phyloP scores from a whole-genome alignment of 768 basidiomycete species.

The Gyrodon lividus region DNA sequence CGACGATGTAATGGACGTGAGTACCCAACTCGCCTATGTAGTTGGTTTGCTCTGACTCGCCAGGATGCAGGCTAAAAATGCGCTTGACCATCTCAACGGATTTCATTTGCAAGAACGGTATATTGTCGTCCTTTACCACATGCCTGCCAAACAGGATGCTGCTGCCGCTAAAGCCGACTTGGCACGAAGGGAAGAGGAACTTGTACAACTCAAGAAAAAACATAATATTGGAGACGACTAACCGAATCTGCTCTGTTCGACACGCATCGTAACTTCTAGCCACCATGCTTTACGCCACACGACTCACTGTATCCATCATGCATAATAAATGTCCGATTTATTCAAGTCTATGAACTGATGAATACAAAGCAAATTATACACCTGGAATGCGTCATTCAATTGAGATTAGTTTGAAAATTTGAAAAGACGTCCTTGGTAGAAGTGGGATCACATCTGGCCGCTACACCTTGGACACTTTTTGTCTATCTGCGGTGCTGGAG shows the following conservation, averaged over 20 bases:
- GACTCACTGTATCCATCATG: slow-evolving; percentile 3
- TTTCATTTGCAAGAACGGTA: slow-evolving; percentile 98
- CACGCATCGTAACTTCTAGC: slow-evolving; percentile 12
- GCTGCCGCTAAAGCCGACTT: slow-evolving; percentile 92
- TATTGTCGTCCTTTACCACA: slow-evolving; percentile 96
- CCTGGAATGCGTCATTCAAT: slow-evolving; percentile 11
- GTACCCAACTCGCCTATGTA: slow-evolving; percentile 22
- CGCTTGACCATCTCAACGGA: slow-evolving; percentile 93
- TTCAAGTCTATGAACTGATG: slow-evolving; percentile 4
- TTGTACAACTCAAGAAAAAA: slow-evolving; percentile 81
- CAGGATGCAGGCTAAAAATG: slow-evolving; percentile 80
- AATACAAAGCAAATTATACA: slow-evolving; percentile 3
- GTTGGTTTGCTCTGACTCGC: slow-evolving; percentile 13
- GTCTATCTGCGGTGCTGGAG: slow-evolving; percentile 57
- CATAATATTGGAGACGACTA: slow-evolving; percentile 81
- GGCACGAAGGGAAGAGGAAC: slow-evolving; percentile 86
- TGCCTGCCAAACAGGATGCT: slow-evolving; percentile 96
- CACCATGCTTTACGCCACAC: neutral
- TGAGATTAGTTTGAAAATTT: slow-evolving; percentile 1
- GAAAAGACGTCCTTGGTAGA: slow-evolving; percentile 5
- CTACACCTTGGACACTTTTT: slow-evolving; percentile 49
- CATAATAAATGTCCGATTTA: slow-evolving; percentile 11
- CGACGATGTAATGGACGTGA: slow-evolving; percentile 93
- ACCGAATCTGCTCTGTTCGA: slow-evolving; percentile 20
- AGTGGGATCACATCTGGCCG: slow-evolving; percentile 12